Conservation (phyloP, 2,329 filamentous ascomycete species). For the Gaeumannomyces sp. region DNA sequence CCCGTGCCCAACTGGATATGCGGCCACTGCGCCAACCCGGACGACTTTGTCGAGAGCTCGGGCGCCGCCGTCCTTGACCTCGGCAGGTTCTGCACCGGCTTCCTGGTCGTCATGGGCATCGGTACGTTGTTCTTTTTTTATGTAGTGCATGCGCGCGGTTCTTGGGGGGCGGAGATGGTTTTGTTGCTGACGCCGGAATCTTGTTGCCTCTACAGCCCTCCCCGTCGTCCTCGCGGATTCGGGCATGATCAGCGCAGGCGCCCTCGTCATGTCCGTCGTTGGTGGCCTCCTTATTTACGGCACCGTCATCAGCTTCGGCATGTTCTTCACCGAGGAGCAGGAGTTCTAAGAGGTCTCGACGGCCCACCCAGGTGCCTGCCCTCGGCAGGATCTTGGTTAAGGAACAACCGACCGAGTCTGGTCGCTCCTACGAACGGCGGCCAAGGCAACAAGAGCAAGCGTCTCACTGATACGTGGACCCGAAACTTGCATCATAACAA, state of each 20-base stretch:
- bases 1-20: constrained; percentile 97
- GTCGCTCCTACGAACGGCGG: neutral
- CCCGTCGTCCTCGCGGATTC: constrained; percentile 85
- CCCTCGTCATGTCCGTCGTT: constrained; percentile 91
- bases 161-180: neutral
- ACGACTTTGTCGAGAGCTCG: constrained; percentile 88
- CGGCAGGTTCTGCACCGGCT: constrained; percentile 88
- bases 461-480: neutral
- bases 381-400: neutral
- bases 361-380: neutral
- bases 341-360: constrained; percentile 62
- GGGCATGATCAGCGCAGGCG: constrained; percentile 71
- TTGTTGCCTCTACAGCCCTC: constrained; percentile 54
- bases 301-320: constrained; percentile 94
- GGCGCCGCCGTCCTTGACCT: constrained; percentile 85
- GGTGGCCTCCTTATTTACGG: constrained; percentile 94
- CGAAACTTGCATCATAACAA: neutral
- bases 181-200: neutral
- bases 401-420: neutral
- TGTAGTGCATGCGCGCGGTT: no score
- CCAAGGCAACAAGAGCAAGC: neutral
- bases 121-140: constrained; percentile 51
- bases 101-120: constrained; percentile 95
- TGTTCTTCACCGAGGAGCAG: constrained; percentile 98
- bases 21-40: constrained; percentile 76